These are phyloP conservation scores for Phaeomoniella chlamydospora DNA, from an alignment of 2,329 filamentous ascomycete genomes.

Conservation along the genomic window DNA sequence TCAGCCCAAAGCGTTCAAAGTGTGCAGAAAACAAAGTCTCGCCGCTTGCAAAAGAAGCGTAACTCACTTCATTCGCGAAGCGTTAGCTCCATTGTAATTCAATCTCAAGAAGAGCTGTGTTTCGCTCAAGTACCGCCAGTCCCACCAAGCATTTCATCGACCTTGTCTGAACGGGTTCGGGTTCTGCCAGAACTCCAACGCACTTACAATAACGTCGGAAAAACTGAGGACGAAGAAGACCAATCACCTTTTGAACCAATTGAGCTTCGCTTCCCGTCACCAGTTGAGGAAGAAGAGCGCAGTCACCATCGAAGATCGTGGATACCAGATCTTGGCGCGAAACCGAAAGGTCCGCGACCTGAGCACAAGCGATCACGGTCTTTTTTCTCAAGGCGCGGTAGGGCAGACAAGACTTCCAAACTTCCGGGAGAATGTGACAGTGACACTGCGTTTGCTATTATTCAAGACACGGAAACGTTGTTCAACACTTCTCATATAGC, in stretches of 20 bases:
- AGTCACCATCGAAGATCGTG: background rate
- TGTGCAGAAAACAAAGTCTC: background rate
- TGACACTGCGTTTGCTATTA: slow-evolving; percentile 1
- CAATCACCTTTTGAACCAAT: background rate
- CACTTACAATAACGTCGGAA: background rate
- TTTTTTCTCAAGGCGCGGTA: background rate
- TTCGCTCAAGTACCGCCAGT: background rate
- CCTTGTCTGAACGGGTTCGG: background rate
- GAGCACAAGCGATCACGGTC: background rate
- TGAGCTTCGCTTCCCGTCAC: background rate
- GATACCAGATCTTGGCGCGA: background rate
- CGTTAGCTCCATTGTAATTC: background rate
- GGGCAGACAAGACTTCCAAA: background rate
- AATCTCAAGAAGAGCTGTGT: background rate
- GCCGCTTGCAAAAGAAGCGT: background rate
- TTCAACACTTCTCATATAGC: background rate
- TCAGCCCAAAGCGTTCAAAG: background rate
- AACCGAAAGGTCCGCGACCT: background rate
- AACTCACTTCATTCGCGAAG: background rate
- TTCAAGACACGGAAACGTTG: background rate
- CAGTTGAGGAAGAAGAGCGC: background rate
- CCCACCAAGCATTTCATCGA: background rate
- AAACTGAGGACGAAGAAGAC: background rate
- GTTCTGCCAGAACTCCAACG: background rate
- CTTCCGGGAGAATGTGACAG: background rate